Evolutionary conservation across 257 asterid species (phyloP), one percentile per base, ranked within the genome.

Genomic region (Penstemon barbatus): DNA sequence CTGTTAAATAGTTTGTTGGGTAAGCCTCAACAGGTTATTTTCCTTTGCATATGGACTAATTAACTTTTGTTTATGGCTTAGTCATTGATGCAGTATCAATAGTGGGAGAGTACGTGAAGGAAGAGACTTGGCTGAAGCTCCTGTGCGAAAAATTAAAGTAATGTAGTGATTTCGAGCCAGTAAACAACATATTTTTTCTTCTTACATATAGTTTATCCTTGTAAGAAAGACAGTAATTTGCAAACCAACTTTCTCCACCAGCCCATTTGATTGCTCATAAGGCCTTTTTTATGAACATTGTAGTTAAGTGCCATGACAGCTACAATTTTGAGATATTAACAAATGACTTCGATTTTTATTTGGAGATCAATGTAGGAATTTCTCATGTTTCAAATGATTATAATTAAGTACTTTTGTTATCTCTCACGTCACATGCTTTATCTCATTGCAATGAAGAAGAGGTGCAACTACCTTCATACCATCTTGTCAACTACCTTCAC

Each of bases 61-160:
- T 71, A 65, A 8, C 60, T 57, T 63, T 13, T 71, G 68, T 78
- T 69, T 68, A 25, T 73, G 73, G 63, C 57, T 48, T 86, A 93
- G 96, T 87, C 68, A 55, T 65, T 57, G 99, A 87, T 68, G 88
- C 94, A 3, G 90, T 84, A 52, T 85, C 92, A 40, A 81, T 93
- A 66, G 68, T 90, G 76, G 96, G 96, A 38, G 97, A 90, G 70
- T 93, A 93, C 88, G 50, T 93, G 84, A 90, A 83, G 79, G 97
- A 88, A 46, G 96, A 88, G 62, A 93, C 95, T 40, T 93, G 97
- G 96, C 68, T 85, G 85, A 85, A 84, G 76, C 86, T 85, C 76
- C 78, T 93, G 19, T 87, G 96, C 79, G 36, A 77, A 83, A 80
- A 83, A 73, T 77, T 88, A 64, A 86, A 89, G 98, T 90, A 89